Base-by-base conservation (phyloP, 2,329 filamentous ascomycete species). In the Dothistroma septosporum region DNA sequence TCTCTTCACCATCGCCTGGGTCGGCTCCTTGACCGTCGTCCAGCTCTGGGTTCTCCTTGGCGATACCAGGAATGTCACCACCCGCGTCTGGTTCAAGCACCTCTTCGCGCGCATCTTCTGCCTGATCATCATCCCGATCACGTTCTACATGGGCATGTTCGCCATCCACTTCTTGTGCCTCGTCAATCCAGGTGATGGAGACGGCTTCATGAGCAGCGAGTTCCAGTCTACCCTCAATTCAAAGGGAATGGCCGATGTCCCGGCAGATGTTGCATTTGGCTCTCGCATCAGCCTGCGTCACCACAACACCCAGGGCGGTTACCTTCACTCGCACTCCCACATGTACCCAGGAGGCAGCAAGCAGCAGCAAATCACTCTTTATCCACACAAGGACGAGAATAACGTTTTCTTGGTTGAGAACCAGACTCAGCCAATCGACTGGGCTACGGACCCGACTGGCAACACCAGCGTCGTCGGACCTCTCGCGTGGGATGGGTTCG, bases 201-300 rank as follows among this genome's bases (percentile, higher is more conserved):
- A 99, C 76, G 94, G 94, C 58, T 99, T 99, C 82, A 99, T 99
- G 94, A 97, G 92, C 73, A 96, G 93, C 58, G 94, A 99, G 74
- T 99, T 99, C 81, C 94, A 99, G 79, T 90, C 94, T 33, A 97
- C 94, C 1, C 82, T 99, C 67, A 99, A 97, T 79, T 92, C 87
- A 71, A 99, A 97, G 82, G 87, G 85, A 57, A 99, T 99, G 94
- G 88, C 91, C 74, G 92, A 96, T 76, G 92, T 96, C 5, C 89
- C 94, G 1, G 94, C 90, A 32, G 92, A 99, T 77, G 89, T 99
- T 61, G 87, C 89, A 31, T 88, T 94, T 71, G 94, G 94, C 61
- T 96, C 92, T 74, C 86, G 90, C 65, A 84, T 99, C 70, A 87
- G 82, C 65, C 84, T 99, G 69, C 90, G 94, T 69, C 94, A 99